Conservation (phyloP, 352 stramenopile species). For the Globisporangium emineosum region DNA sequence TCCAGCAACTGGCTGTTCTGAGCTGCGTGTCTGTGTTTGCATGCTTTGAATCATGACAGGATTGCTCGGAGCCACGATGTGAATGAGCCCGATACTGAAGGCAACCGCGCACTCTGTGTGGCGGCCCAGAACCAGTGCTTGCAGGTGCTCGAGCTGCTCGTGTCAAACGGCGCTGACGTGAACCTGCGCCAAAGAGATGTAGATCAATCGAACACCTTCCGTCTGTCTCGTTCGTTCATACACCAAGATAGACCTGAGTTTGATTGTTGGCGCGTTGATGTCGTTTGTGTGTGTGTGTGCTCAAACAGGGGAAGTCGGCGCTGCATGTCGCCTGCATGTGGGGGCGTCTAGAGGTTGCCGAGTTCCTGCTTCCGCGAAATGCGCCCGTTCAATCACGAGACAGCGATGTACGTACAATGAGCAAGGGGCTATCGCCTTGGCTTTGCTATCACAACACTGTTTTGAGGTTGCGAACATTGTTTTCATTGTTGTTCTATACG, state of each 20-base stretch:
- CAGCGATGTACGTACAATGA: slow-evolving; percentile 17
- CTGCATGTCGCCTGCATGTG: slow-evolving; percentile 57
- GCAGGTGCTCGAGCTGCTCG: slow-evolving; percentile 48
- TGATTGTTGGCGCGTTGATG: not conserved
- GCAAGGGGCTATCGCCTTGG: not conserved
- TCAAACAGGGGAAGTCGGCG: slow-evolving; percentile 40
- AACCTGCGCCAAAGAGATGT: slow-evolving; percentile 42
- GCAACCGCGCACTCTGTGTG: slow-evolving; percentile 40
- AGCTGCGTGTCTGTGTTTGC: not conserved
- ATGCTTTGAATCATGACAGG: slow-evolving; percentile 21
- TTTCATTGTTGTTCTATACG: not conserved
- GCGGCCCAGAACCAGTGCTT: slow-evolving; percentile 63
- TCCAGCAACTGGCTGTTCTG: not conserved
- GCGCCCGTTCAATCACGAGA: slow-evolving; percentile 33
- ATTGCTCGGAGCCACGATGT: slow-evolving; percentile 46
- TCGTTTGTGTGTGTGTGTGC: not conserved
- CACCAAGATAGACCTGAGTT: not conserved
- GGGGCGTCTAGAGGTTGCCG: slow-evolving; percentile 39
- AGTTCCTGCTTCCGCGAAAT: slow-evolving; percentile 33
- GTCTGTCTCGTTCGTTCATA: not conserved
- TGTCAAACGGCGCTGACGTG: slow-evolving; percentile 38
- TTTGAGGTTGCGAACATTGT: not conserved
- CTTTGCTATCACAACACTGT: not conserved
- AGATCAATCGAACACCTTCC: not conserved
- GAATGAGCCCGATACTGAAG: slow-evolving; percentile 47